Base-by-base conservation (phyloP, 2,329 filamentous ascomycete genomes). In the Aspergillus ustus region DNA sequence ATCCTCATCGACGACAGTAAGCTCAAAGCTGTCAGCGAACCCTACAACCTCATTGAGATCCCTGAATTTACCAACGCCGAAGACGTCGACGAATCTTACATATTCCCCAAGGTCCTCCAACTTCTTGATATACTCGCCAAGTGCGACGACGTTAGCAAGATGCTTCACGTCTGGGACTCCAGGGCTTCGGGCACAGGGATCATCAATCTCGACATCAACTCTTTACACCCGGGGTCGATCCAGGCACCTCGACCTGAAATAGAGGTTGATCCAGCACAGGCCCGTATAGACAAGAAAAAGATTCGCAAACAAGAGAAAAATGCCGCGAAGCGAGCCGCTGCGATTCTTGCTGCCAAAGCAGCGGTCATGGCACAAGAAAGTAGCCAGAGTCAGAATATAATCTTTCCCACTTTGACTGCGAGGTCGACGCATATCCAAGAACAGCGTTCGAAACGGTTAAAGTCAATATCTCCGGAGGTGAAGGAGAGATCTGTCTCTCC, bases 1-100 rank as follows among this genome's bases (percentile, higher is more conserved):
- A 84, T 98, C 7, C 82, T 99, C 28, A 87, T 98, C 44, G 95
- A 99, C 69, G 95, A 98, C 77, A 91, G 89, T 31, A 70, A 78
- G 1, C 84, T 93, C 70, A 99, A 98, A 81, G 93, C 89, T 0
- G 83, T 86, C 28, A 89, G 85, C 59, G 92, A 99, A 75, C 95
- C 95, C 0, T 86, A 87, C 78, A 98, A 98, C 70, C 83, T 95
- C 22, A 78, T 98, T 9, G 82, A 88, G 66, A 84, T 98, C 22
- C 91, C 93, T 0, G 92, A 96, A 76, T 97, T 95, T 72, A 76
- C 69, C 20, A 74, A 73, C 44, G 81, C 74, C 34, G 73, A 79
- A 3, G 73, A 78, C 53, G 69, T 78, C 62, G 70, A 77, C 29
- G 76, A 77, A 43, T 71, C 75, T 3, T 77, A 80, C 54, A 79